A percentile compares a stretch with the other conserved stretches of the same genome.
phyloP scores from a whole-genome alignment of 305 asterid genomes.

The Solanum chacoense region DNA sequence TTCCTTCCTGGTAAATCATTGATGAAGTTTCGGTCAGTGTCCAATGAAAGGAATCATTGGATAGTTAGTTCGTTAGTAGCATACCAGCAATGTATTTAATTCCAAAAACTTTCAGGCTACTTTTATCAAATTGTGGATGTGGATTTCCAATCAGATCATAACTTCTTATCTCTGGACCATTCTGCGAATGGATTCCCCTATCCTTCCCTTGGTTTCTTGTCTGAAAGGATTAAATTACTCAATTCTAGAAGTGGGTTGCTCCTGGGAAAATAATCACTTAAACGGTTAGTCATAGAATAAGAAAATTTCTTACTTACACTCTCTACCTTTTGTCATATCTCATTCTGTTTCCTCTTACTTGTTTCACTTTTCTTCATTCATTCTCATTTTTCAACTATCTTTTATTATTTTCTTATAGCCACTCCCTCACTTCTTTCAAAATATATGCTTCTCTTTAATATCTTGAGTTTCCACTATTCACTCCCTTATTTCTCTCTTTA shows the following conservation, averaged over 20 bases:
- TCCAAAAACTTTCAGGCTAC: constrained; percentile 30
- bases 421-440: neutral
- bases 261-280: neutral
- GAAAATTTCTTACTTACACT: neutral
- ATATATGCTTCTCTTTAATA: too few relatives aligned
- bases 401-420: too few relatives aligned
- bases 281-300: neutral
- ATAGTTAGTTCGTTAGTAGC: constrained; percentile 22
- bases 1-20: constrained; percentile 17
- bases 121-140: constrained; percentile 11
- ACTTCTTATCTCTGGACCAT: too few relatives aligned
- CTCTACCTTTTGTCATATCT: neutral
- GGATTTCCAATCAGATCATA: too few relatives aligned
- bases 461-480: neutral
- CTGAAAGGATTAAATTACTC: neutral
- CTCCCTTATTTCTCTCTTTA: neutral
- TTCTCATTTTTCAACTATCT: neutral
- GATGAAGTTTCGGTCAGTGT: constrained; percentile 20
- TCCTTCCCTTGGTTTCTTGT: constrained; percentile 18
- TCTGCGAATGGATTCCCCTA: constrained; percentile 4
- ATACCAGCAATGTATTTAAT: constrained; percentile 28
- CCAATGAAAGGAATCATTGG: constrained; percentile 33
- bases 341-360: neutral
- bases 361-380: neutral
- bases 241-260: constrained; percentile 29